Evolutionary conservation across 1,284 basidiomycete species (phyloP), one percentile per base, ranked within the genome.

Genomic region (Agaricales sp.): DNA sequence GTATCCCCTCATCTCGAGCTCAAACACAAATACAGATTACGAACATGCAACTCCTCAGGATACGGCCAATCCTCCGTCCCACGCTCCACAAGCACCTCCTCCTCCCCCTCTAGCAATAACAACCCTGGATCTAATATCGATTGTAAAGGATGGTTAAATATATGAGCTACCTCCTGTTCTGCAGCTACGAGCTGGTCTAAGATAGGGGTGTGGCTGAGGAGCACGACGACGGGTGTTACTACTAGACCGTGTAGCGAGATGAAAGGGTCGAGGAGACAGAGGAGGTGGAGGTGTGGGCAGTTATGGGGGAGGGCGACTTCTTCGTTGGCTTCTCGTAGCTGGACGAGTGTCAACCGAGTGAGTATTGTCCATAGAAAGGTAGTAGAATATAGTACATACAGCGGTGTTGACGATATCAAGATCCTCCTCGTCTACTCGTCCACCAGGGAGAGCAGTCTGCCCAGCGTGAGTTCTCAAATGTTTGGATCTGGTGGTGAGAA

Each of bases 401-500:
- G 91, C 91, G 39, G 91, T 90, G 45, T 74, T 66, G 11, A 83
- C 62, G 1, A 83, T 66, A 57, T 75, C 74, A 1, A 58, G 58
- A 61, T 94, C 90, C 20, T n/a, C 70, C 12, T 74, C 69, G 57
- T 93, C 91, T 20, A 75, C 74, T 60, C 85, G 89, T 4, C 90
- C 91, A 22, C 91, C 91, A 0, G 91, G 91, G 0, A 93, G 63
- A 1, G 90, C 89, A 38, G 84, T 87, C 58, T 87, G 82, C 18
- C 84, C 86, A 1, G 87, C 80, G 62, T 90, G 87, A 0, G 81
- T 76, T 50, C 90, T 72, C 19, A 93, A 69, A 3, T 71, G 66
- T 63, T 87, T 89, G 1, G 88, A 87, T 11, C 91, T 75, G 1
- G 90, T 93, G 0, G 91, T 93, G 45, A 93, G 68, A 13, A 93